phyloP scores from a whole-genome alignment of 495 filamentous ascomycete species.

The Aspergillus asperescens region DNA sequence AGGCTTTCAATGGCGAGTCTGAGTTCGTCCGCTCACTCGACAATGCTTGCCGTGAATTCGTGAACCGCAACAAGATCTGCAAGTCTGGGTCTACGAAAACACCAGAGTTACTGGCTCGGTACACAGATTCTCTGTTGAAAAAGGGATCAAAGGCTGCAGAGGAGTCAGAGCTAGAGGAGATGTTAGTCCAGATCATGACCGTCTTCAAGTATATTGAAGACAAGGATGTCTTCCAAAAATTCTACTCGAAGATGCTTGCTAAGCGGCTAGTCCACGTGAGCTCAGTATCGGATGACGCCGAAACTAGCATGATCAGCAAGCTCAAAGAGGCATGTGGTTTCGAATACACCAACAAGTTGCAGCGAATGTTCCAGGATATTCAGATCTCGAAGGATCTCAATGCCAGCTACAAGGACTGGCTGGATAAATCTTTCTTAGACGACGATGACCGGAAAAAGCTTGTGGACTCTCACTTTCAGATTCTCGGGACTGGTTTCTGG shows the following conservation, averaged over 20 bases:
- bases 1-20: slow-evolving; percentile 89
- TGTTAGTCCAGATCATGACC: slow-evolving; percentile 94
- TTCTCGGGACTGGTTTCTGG: slow-evolving; percentile 97
- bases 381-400: slow-evolving; percentile 98
- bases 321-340: slow-evolving; percentile 98
- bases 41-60: slow-evolving; percentile 95
- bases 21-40: slow-evolving; percentile 96
- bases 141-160: slow-evolving; percentile 88
- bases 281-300: slow-evolving; percentile 93
- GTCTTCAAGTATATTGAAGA: slow-evolving; percentile 99
- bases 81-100: slow-evolving; percentile 87
- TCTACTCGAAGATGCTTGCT: slow-evolving; percentile 95
- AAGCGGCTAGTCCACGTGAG: slow-evolving; percentile 90
- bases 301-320: slow-evolving; percentile 99
- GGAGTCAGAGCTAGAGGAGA: slow-evolving; percentile 87
- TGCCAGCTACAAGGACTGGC: slow-evolving; percentile 69
- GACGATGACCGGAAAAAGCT: slow-evolving; percentile 54
- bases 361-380: slow-evolving; percentile 99
- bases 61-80: slow-evolving; percentile 95
- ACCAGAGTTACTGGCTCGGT: slow-evolving; percentile 90
- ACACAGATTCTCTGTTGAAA: slow-evolving; percentile 88
- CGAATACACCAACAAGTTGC: slow-evolving; percentile 98
- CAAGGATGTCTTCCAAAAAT: slow-evolving; percentile 99
- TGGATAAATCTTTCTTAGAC: slow-evolving; percentile 51
- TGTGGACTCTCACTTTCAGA: slow-evolving; percentile 75